phyloP scores from a whole-genome alignment of 2,329 filamentous ascomycete species.

The Hortaea werneckii region DNA sequence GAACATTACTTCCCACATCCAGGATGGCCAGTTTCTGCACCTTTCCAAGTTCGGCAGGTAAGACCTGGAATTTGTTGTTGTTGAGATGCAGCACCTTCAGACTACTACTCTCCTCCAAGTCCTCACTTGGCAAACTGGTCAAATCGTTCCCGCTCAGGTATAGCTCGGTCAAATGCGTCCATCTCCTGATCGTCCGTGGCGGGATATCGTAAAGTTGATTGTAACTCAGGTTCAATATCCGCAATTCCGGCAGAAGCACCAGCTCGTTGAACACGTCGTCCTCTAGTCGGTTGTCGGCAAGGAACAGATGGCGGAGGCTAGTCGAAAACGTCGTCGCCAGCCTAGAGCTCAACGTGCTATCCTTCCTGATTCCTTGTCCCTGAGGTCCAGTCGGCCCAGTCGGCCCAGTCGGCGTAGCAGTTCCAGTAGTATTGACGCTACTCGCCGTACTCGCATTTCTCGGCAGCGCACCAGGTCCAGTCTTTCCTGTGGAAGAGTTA shows the following conservation, averaged over 20 bases:
- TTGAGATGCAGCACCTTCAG: constrained; percentile 91
- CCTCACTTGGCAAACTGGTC: constrained; percentile 82
- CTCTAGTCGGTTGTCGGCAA: constrained; percentile 88
- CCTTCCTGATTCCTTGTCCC: constrained; percentile 53
- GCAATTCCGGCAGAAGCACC: constrained; percentile 68
- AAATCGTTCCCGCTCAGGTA: constrained; percentile 94
- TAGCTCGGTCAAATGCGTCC: constrained; percentile 81
- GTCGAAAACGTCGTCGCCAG: constrained; percentile 79
- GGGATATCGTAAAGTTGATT: constrained; percentile 92
- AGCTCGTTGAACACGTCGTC: constrained; percentile 95
- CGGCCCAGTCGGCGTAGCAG: constrained; percentile 54
- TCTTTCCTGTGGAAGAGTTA: neutral
- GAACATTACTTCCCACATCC: constrained; percentile 85
- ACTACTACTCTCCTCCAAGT: constrained; percentile 79
- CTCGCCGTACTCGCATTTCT: neutral
- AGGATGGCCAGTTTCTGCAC: constrained; percentile 84
- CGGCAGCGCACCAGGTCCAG: neutral
- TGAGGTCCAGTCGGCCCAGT: constrained; percentile 35
- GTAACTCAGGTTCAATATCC: constrained; percentile 86
- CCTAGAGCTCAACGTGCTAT: constrained; percentile 74
- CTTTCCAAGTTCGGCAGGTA: constrained; percentile 90
- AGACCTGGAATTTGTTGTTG: constrained; percentile 92
- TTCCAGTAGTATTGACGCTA: constrained; percentile 47
- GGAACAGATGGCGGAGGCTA: constrained; percentile 70
- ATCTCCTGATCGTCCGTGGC: constrained; percentile 73